These are phyloP conservation scores for Sonneratia alba DNA, from an alignment of 345 rosid species.

Conservation along the genomic window DNA sequence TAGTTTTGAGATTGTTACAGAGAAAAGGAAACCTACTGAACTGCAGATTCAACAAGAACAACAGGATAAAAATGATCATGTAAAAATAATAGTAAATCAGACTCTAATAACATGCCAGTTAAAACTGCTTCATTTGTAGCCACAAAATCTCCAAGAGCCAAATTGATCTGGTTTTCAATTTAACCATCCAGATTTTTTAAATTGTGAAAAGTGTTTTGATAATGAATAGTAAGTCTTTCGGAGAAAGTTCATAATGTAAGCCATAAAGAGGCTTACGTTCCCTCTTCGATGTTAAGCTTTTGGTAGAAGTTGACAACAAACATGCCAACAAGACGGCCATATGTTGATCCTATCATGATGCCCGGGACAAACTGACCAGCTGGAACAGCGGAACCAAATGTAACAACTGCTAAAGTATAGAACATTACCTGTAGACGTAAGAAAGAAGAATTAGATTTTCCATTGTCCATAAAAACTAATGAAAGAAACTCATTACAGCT, in stretches of 20 bases:
- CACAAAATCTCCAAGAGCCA: not conserved
- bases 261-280: constrained; percentile 67
- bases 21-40: not conserved
- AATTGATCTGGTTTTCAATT: not conserved
- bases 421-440: constrained; percentile 74
- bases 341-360: constrained; percentile 96
- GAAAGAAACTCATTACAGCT: not conserved
- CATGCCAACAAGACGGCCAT: constrained; percentile 98
- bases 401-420: constrained; percentile 77
- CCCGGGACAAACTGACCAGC: constrained; percentile 99
- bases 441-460: not conserved
- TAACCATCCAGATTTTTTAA: not conserved
- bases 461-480: not conserved
- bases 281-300: constrained; percentile 95
- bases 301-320: constrained; percentile 78
- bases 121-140: not conserved
- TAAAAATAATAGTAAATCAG: not conserved
- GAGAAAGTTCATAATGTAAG: not conserved
- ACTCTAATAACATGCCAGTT: not conserved
- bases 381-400: constrained; percentile 97
- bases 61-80: not conserved
- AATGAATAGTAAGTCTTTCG: not conserved
- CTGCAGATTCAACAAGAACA: not conserved
- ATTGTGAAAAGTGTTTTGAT: not conserved
- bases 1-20: not conserved